Percentiles rank a stretch among this genome's conserved stretches.
Conservation (phyloP, 441 rosid genomes). For the Populus trichocarpa region DNA sequence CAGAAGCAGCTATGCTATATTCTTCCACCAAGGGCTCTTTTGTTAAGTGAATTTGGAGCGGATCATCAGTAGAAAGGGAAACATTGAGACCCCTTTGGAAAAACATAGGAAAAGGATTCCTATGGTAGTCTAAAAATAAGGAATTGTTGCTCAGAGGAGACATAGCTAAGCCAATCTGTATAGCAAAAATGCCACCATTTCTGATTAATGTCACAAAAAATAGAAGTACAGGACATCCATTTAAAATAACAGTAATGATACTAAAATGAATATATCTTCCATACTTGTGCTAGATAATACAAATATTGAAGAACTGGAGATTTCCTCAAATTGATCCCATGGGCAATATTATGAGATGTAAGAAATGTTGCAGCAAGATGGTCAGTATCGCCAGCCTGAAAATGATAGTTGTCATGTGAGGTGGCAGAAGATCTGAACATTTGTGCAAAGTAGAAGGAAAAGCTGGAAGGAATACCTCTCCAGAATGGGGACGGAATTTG, state of each 20-base stretch:
- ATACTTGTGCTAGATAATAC: conserved; percentile 92
- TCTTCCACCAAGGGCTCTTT: conserved; percentile 99
- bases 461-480: conserved; percentile 58
- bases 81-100: conserved; percentile 95
- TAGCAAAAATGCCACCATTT: conserved; percentile 15
- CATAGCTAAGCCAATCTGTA: conserved; percentile 95
- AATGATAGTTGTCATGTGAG: conserved; percentile 16
- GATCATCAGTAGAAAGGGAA: conserved; percentile 97
- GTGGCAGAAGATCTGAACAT: conserved; percentile 3
- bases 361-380: conserved; percentile 99
- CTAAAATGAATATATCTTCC: background rate
- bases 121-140: conserved; percentile 88
- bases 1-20: conserved; percentile 99
- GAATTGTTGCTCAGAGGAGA: conserved; percentile 99
- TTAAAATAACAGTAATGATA: no score
- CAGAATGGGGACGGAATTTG: conserved; percentile 92
- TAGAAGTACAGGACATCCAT: no score
- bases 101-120: conserved; percentile 89
- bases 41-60: conserved; percentile 95
- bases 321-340: conserved; percentile 93
- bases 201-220: conserved; percentile 17
- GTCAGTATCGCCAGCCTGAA: conserved; percentile 98
- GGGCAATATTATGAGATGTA: conserved; percentile 92
- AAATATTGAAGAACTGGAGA: conserved; percentile 99
- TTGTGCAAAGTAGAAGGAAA: background rate